phyloP scores from a whole-genome alignment of 2,329 filamentous ascomycete genomes.

The Epichloe baconii region DNA sequence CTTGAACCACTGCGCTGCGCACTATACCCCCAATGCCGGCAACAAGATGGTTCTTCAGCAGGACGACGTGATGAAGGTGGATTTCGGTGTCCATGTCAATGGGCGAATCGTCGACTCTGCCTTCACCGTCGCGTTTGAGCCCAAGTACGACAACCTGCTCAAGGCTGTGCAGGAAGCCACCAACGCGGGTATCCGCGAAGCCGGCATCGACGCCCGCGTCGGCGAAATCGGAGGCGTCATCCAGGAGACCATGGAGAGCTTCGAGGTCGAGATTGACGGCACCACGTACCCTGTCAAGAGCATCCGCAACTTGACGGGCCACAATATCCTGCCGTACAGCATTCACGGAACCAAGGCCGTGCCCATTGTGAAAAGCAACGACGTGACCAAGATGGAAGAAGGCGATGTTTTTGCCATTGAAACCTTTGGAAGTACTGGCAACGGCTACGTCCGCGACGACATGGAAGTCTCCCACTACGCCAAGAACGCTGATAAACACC shows the following conservation, averaged over 20 bases:
- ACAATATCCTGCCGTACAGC: slow-evolving; percentile 78
- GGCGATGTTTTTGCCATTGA: slow-evolving; percentile 92
- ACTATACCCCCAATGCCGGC: slow-evolving; percentile 77
- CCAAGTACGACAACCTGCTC: slow-evolving; percentile 61
- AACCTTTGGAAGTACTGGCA: slow-evolving; percentile 88
- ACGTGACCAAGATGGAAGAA: slow-evolving; percentile 95
- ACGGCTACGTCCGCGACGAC: slow-evolving; percentile 76
- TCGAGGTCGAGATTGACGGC: slow-evolving; percentile 74
- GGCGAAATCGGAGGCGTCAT: slow-evolving; percentile 74
- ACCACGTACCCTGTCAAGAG: slow-evolving; percentile 68
- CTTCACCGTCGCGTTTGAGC: slow-evolving; percentile 67
- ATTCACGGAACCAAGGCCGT: slow-evolving; percentile 92
- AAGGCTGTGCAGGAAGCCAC: slow-evolving; percentile 63
- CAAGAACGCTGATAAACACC: slow-evolving; percentile 56
- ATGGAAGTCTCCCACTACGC: slow-evolving; percentile 88
- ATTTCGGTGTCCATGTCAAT: slow-evolving; percentile 71
- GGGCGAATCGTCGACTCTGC: slow-evolving; percentile 72
- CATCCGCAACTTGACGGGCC: slow-evolving; percentile 77
- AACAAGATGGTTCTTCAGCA: slow-evolving; percentile 63
- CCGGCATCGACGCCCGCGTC: slow-evolving; percentile 83
- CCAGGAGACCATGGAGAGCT: slow-evolving; percentile 88
- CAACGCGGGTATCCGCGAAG: slow-evolving; percentile 71
- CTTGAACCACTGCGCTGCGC: slow-evolving; percentile 74
- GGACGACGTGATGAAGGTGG: slow-evolving; percentile 70
- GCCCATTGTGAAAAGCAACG: slow-evolving; percentile 78